phyloP scores from a whole-genome alignment of 441 rosid species.

The Omphalea diandra region DNA sequence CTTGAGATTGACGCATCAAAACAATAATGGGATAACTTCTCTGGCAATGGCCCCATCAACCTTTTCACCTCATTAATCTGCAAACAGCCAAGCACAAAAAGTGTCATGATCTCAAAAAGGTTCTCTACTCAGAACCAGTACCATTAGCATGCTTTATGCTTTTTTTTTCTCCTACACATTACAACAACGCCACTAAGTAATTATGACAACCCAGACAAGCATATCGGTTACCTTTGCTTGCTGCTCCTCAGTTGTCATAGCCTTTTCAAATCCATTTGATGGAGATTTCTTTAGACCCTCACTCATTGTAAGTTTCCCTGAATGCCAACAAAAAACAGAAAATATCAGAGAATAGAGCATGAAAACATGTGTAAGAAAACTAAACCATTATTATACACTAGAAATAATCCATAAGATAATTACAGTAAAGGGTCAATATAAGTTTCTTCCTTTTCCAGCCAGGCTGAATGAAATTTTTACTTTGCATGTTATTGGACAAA shows the following conservation, averaged over 20 bases:
- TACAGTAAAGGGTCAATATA: background rate
- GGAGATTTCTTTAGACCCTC: constrained; percentile 44
- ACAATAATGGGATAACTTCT: constrained; percentile 61
- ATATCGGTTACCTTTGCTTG: constrained; percentile 50
- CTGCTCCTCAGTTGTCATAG: constrained; percentile 55
- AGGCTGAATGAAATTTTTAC: background rate
- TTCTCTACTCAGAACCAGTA: background rate
- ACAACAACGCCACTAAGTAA: background rate
- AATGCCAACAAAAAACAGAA: too few relatives aligned
- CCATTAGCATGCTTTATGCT: constrained; percentile 10
- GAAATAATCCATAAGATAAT: background rate
- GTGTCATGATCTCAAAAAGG: background rate
- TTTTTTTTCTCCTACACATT: too few relatives aligned
- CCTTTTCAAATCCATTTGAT: constrained; percentile 60
- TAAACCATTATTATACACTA: background rate
- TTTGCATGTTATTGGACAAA: background rate
- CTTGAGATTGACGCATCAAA: constrained; percentile 69
- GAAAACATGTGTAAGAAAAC: background rate
- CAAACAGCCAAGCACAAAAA: constrained; percentile 18
- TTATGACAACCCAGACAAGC: constrained; percentile 1
- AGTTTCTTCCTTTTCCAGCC: background rate
- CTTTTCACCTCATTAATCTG: constrained; percentile 73
- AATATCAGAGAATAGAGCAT: too few relatives aligned
- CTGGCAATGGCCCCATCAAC: constrained; percentile 66
- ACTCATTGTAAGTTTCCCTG: constrained; percentile 50